Conservation (phyloP, 2,329 filamentous ascomycete genomes). For the Trichothecium sympodiale region DNA sequence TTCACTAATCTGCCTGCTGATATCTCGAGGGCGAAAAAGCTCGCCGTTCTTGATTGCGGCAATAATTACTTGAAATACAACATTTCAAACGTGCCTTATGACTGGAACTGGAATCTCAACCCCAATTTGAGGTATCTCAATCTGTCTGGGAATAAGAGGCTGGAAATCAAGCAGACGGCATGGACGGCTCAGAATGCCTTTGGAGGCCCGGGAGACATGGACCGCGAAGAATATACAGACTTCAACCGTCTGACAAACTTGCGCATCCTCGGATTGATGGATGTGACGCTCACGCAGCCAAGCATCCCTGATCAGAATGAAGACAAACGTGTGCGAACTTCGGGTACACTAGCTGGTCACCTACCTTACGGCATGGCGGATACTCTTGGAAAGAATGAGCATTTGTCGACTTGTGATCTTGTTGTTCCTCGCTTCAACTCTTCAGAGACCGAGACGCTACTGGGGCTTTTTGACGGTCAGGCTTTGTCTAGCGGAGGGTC, state of each 20-base stretch:
- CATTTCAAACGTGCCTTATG: conserved; percentile 96
- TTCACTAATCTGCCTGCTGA: conserved; percentile 95
- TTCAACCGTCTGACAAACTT: conserved; percentile 79
- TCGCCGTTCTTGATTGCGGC: conserved; percentile 85
- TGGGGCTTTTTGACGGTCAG: conserved; percentile 95
- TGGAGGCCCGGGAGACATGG: conserved; percentile 35
- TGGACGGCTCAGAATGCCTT: conserved; percentile 26
- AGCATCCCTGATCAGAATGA: conserved; percentile 93
- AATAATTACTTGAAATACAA: conserved; percentile 97
- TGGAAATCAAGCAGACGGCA: conserved; percentile 70
- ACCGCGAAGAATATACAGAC: conserved; percentile 63
- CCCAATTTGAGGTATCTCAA: conserved; percentile 91
- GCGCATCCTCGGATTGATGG: conserved; percentile 87
- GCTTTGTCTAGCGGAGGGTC: conserved; percentile 81
- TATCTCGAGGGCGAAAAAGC: conserved; percentile 83
- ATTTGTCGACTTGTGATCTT: conserved; percentile 90
- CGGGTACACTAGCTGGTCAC: conserved; percentile 82
- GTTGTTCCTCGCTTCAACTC: conserved; percentile 88
- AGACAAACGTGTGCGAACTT: conserved; percentile 90
- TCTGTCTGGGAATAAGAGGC: conserved; percentile 87
- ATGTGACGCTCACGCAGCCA: conserved; percentile 88
- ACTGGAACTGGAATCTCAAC: conserved; percentile 99
- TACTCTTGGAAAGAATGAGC: conserved; percentile 83
- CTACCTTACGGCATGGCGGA: conserved; percentile 97
- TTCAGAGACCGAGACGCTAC: conserved; percentile 76